Conservation (phyloP, 2,329 filamentous ascomycete species). For the Nakataea oryzae region DNA sequence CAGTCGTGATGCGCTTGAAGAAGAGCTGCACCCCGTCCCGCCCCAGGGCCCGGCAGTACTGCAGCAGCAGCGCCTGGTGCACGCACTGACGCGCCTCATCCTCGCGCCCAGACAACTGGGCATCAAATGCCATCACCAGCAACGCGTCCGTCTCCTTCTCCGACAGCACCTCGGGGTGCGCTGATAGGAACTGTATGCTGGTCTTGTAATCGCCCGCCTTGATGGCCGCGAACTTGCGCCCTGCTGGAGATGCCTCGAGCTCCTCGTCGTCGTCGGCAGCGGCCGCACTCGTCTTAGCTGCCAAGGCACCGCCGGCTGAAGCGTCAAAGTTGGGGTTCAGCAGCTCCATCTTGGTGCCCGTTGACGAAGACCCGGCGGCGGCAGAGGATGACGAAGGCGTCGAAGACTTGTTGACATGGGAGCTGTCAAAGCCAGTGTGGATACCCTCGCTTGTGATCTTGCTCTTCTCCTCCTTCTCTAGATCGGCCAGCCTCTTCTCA, state of each 20-base stretch:
- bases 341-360: slow-evolving; percentile 52
- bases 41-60: slow-evolving; percentile 88
- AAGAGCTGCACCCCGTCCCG: slow-evolving; percentile 82
- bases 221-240: slow-evolving; percentile 74
- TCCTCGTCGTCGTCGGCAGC: slow-evolving; percentile 58
- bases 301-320: slow-evolving; percentile 10
- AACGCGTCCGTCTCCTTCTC: slow-evolving; percentile 88
- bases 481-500: slow-evolving; percentile 59
- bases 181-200: slow-evolving; percentile 66
- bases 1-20: slow-evolving; percentile 90
- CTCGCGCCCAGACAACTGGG: slow-evolving; percentile 64
- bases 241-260: slow-evolving; percentile 65
- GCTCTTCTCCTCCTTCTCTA: slow-evolving; percentile 73
- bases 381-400: slow-evolving; percentile 17
- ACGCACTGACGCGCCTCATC: slow-evolving; percentile 79
- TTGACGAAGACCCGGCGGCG: slow-evolving; percentile 29
- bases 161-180: slow-evolving; percentile 62
- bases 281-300: slow-evolving; percentile 21
- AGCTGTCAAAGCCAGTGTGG: slow-evolving; percentile 84
- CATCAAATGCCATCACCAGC: slow-evolving; percentile 84
- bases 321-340: slow-evolving; percentile 54
- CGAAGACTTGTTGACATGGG: slow-evolving; percentile 57
- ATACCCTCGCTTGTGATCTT: slow-evolving; percentile 93
- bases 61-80: slow-evolving; percentile 82
- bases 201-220: slow-evolving; percentile 62